Base-by-base conservation (phyloP, 176 grass and related monocot genomes). In the Cenchrus americanus region DNA sequence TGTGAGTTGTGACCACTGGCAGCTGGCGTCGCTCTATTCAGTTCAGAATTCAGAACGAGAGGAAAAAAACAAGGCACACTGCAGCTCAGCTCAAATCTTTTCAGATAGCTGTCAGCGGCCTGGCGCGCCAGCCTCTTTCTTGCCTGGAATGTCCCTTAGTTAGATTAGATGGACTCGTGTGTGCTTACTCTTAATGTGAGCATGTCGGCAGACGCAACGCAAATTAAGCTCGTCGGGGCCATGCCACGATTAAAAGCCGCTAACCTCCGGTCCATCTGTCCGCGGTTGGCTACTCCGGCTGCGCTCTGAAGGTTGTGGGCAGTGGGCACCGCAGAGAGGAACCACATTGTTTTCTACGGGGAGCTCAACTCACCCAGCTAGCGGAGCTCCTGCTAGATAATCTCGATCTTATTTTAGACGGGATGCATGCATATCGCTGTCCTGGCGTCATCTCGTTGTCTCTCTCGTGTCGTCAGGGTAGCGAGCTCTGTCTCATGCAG, bases 221-320 rank as follows among this genome's bases (percentile, higher is more conserved):
- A 55, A 73, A 30, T 30, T 30, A 30, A 80, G 61, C 8, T 14
- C 8, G 15, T 14, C 11, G 68, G 9, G 42, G 5, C 7, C 66
- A 69, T 71, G 75, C 7, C 65, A 69, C 62, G 75, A 70, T 79
- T 79, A 78, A 14, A 85, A 85, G 43, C 14, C 32, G 30, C 21
- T 79, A 48, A 69, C 15, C 48, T 80, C 65, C 14, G 8, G 4
- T 11, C 4, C 14, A 5, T 23, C 48, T 50, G 83, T 50, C 34
- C 52, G 18, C 48, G 11, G 46, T 11, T 64, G 58, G 58, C 69
- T 17, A 51, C 27, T 37, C 34, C 34, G 58, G 58, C 69, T 74
- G 69, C 21, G 13, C 44, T 1, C 37, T n/a, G 69, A 52, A 32
- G 62, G 42, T 10, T 47, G 67, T 2, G 50, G 44, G 44, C 59